These are phyloP conservation scores for Microbotryum lychnidis-dioicae DNA, from an alignment of 1,284 basidiomycete genomes.

Conservation along the genomic window DNA sequence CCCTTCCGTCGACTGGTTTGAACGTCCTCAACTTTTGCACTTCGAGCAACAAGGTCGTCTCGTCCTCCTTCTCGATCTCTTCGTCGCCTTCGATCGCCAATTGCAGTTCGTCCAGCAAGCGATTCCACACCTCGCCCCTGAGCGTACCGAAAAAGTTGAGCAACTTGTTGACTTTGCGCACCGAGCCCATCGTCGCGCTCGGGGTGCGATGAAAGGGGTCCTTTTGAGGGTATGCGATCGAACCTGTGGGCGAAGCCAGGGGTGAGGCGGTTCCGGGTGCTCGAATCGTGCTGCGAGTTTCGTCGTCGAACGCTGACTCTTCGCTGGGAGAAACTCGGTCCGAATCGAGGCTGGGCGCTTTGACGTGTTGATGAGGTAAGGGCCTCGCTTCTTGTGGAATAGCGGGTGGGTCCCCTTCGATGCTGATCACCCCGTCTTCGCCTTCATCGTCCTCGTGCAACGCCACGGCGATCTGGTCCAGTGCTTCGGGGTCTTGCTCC, in stretches of 20 bases:
- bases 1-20: not conserved
- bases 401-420: not conserved
- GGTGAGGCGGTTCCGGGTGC: not conserved
- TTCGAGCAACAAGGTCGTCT: slow-evolving; percentile 8
- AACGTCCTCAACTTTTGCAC: slow-evolving; percentile 6
- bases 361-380: not conserved
- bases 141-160: slow-evolving; percentile 16
- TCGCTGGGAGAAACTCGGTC: not conserved
- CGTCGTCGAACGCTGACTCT: not conserved
- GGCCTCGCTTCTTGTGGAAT: not conserved
- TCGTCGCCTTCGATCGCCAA: slow-evolving; percentile 15
- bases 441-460: not conserved
- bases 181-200: not conserved
- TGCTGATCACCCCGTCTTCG: not conserved
- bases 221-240: not conserved
- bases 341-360: not conserved
- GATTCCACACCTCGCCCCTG: slow-evolving; percentile 22
- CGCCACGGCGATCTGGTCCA: slow-evolving; percentile 15
- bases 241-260: not conserved
- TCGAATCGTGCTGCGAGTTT: not conserved
- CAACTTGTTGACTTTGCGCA: slow-evolving; percentile 21
- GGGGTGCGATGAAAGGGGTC: too few species aligned
- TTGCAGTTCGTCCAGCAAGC: slow-evolving; percentile 18
- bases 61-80: slow-evolving; percentile 20
- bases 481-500: slow-evolving; percentile 12